Base-by-base conservation (phyloP, 192 early-diverging fungal genomes). In the Entophlyctis luteolus region DNA sequence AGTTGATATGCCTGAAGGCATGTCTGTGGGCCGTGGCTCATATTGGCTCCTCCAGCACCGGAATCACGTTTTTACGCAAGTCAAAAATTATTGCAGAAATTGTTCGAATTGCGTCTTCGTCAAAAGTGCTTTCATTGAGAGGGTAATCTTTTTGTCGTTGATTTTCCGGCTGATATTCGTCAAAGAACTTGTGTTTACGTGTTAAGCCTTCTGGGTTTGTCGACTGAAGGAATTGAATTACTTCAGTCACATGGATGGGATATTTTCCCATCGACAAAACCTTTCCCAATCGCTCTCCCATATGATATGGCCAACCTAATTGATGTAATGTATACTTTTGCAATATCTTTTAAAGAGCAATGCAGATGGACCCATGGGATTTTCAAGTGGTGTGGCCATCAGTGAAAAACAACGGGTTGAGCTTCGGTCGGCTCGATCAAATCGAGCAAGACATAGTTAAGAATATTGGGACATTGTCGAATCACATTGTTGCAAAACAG, bases 1-100 rank as follows among this genome's bases (percentile, higher is more conserved):
- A 18, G 4, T 20, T 63, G 6, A 18, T 32, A 6, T 63, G 62
- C 34, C 69, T 93, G 1, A 93, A 93, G 59, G 81, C 91, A 1
- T 79, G 86, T 3, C 53, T 93, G 0, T 93, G 91, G 91, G 87
- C 91, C 14, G 78, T 93, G 47, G 88, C 88, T 0, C 87, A 91
- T 62, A 91, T 93, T 70, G 91, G 89, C 5, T 73, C 89, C 4
- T 86, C 83, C 0, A 68, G 62, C 1, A 80, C 78, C 29, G 91
- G 91, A 0, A 62, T 91, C 14, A 79, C 85, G 2, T 91, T 92
- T 58, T 55, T 93, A 45, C 76, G 82, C 22, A 84, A 92, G 56
- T 86, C 87, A 53, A 78, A 90, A 39, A 73, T 92, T 47, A 78
- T 92, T 28, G 79, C 82, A 45, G 79, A 91, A 68, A 90, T 93